Conservation (phyloP, 352 stramenopile genomes). For the Blastocystis sp. region DNA sequence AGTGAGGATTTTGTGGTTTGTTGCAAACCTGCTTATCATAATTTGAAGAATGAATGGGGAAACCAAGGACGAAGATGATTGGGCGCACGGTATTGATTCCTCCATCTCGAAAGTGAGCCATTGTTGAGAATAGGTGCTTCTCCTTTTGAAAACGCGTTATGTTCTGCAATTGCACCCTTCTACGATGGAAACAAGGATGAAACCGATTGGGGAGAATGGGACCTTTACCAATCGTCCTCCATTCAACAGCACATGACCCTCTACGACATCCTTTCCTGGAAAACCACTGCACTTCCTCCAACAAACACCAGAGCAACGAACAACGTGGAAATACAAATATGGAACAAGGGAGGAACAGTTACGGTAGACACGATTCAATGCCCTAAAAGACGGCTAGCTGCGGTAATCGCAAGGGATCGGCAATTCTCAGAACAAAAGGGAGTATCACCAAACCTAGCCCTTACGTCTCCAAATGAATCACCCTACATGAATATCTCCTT, state of each 20-base stretch:
- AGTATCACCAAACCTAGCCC: conserved; percentile 34
- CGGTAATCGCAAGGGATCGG: conserved; percentile 8
- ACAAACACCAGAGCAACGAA: conserved; percentile 6
- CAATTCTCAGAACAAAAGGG: conserved; percentile 56
- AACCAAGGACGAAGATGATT: neutral
- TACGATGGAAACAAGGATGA: too few species aligned
- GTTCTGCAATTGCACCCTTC: too few species aligned
- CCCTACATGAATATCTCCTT: conserved; percentile 50
- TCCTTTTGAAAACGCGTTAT: too few species aligned
- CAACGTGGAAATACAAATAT: neutral
- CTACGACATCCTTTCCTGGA: neutral
- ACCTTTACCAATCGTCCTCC: neutral
- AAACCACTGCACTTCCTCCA: neutral
- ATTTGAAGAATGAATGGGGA: neutral
- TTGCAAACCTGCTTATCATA: conserved; percentile 24
- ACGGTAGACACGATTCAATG: neutral
- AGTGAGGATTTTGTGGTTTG: conserved; percentile 42
- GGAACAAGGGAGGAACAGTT: conserved; percentile 11
- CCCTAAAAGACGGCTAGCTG: conserved; percentile 43
- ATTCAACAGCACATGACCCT: neutral
- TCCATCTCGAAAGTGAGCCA: too few species aligned
- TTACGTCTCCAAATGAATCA: neutral
- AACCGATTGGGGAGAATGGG: too few species aligned
- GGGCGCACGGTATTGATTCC: neutral
- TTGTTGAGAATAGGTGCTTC: too few species aligned